Conservation (phyloP, 148 eudicot genomes). For the Rhododendron henanense region DNA sequence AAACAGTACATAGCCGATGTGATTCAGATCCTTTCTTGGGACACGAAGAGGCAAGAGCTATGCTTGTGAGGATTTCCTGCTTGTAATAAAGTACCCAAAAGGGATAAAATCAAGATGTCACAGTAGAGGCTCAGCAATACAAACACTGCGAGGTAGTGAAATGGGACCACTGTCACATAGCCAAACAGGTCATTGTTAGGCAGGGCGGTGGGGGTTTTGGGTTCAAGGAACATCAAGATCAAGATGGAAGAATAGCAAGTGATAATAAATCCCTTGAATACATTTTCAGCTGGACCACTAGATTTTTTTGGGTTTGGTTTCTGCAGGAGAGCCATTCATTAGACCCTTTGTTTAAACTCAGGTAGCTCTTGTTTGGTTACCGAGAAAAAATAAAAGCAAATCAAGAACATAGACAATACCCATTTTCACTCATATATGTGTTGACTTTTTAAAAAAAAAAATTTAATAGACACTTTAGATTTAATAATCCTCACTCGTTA, state of each 20-base stretch:
- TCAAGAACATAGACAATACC: background rate
- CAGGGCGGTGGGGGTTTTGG: background rate
- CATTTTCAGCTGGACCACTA: background rate
- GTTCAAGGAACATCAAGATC: background rate
- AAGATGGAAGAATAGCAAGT: background rate
- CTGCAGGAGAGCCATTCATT: background rate
- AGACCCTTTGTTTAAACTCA: background rate
- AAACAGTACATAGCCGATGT: background rate
- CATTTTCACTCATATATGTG: background rate
- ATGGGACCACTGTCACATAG: constrained; percentile 13
- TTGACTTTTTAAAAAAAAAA: too few species aligned
- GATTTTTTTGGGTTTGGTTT: background rate
- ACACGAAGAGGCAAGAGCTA: background rate
- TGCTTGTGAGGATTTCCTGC: background rate
- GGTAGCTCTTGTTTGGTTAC: background rate
- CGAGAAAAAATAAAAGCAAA: background rate
- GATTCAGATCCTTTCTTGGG: background rate
- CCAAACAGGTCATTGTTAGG: constrained; percentile 1
- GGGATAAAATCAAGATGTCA: background rate
- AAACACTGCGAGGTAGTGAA: too few species aligned
- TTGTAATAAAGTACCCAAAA: background rate
- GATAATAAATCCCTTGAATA: background rate
- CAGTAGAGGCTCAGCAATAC: background rate
- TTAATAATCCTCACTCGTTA: background rate
- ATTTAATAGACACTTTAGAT: too few species aligned